Base-by-base conservation (phyloP, 2,329 filamentous ascomycete genomes). In the Trichoderma koningii region DNA sequence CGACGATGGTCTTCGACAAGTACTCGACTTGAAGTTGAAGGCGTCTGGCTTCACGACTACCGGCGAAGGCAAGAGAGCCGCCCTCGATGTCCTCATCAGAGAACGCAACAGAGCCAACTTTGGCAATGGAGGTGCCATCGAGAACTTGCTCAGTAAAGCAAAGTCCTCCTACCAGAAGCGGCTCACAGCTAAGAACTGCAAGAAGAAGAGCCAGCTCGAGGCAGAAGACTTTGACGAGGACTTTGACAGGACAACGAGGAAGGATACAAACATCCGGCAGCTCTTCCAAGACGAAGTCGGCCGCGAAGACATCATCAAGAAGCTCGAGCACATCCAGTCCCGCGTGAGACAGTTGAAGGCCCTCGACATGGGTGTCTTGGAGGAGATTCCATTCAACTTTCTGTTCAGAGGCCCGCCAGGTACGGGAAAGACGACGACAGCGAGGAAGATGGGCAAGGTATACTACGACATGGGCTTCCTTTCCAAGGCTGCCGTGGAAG, bases 381-480 rank as follows among this genome's bases (percentile, higher is more conserved):
- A 75, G 0, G 71, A 83, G 12, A 80, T 91, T 0, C 87, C 88
- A 0, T 89, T 89, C 72, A 89, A 84, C 66, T 91, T 91, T 68
- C 70, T 92, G 0, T 92, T 92, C 75, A 82, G 85, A 0, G 89
- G 89, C 0, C 77, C 77, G 0, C 87, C 87, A 15, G 88, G 87
- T 0, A 92, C 89, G 0, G 90, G 90, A 0, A 93, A 93, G 71
- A 92, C 89, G 0, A 88, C 87, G 0, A 91, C 81, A 0, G 91
- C 91, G 0, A 78, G 82, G n/a, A 89, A 88, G 67, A 90, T 93
- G 82, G 90, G 90, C 3, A 84, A 91, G 67, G 79, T 93, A 0
- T 93, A 86, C 71, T 93, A 91, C 70, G 87, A 93, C 69, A 85
- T 92, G 81, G 89, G 89, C 0, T 84, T 93, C 41, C 76, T 93